These are phyloP conservation scores for Anthoceros angustus DNA, from an alignment of 225 moss, liverwort and hornwort genomes.

Conservation along the genomic window DNA sequence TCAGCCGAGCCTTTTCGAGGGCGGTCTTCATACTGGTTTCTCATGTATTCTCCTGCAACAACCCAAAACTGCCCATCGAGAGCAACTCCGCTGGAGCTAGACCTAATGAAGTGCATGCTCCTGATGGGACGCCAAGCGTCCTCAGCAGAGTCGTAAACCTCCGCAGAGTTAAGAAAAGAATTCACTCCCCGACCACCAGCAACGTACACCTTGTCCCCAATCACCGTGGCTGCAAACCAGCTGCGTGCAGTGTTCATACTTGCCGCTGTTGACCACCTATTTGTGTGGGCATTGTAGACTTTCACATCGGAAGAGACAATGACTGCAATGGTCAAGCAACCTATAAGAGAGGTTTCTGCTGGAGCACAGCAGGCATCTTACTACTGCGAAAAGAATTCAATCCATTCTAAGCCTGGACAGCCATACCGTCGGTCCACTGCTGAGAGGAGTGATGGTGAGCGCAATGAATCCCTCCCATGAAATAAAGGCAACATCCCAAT, in stretches of 20 bases:
- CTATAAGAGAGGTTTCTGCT: not conserved
- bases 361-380: not conserved
- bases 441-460: not conserved
- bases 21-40: constrained; percentile 25
- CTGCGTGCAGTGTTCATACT: constrained; percentile 47
- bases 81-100: constrained; percentile 38
- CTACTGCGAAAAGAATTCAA: not conserved
- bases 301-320: constrained; percentile 36
- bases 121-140: constrained; percentile 30
- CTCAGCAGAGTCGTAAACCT: constrained; percentile 36
- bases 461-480: constrained; percentile 40
- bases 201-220: constrained; percentile 36
- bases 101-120: constrained; percentile 30
- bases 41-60: constrained; percentile 43
- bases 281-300: constrained; percentile 32
- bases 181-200: constrained; percentile 48
- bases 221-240: constrained; percentile 46
- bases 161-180: constrained; percentile 30
- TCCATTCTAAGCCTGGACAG: not conserved
- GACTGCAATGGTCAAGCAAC: constrained; percentile 22
- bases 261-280: constrained; percentile 34
- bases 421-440: constrained; percentile 1
- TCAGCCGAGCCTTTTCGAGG: constrained; percentile 36
- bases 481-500: constrained; percentile 27
- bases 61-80: constrained; percentile 52